Evolutionary conservation across 257 asterid species (phyloP), one percentile per base, ranked within the genome.

Genomic region (Solanum virginianum): DNA sequence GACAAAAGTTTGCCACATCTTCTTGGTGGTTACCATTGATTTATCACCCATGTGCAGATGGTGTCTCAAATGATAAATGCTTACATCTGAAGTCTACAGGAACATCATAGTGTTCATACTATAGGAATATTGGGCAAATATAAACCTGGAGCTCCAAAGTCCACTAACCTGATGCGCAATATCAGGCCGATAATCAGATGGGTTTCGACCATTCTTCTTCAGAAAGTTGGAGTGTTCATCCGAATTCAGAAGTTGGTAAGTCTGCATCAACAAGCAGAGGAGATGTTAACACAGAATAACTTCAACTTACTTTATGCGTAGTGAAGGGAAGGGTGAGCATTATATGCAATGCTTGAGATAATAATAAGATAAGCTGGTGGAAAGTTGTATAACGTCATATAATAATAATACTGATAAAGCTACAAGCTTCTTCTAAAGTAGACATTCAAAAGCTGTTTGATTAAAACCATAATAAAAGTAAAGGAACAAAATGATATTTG

Each of bases 131-230:
- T 43, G 56, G 16, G 63, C 16, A 51, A 77, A 83, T 60, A 54
- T 53, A 53, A 36, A 68, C 18, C 51, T 3, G 17, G 51, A 68
- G 80, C 54, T 47, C 66, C 66, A 51, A 59, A 55, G 22, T 54
- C 20, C 1, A 69, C 92, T 71, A 72, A 95, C 98, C 98, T 94
- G 96, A 88, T 94, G 96, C 63, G 94, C 94, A 88, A 94, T 95
- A 88, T 95, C 97, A 32, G 98, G 98, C 71, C 97, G 93, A 90
- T 89, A 94, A 65, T 95, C 96, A 7, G 94, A 95, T 6, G 98
- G 98, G 85, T 95, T 89, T 80, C 90, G 84, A 70, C 91, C 92
- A 80, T 94, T 89, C 87, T 88, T 91, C 86, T 51, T 70, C 77
- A 92, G 88, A 81, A 88, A 95, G 90, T 85, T 86, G 24, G 92